phyloP scores from a whole-genome alignment of 345 rosid genomes.

The Populus ilicifolia region DNA sequence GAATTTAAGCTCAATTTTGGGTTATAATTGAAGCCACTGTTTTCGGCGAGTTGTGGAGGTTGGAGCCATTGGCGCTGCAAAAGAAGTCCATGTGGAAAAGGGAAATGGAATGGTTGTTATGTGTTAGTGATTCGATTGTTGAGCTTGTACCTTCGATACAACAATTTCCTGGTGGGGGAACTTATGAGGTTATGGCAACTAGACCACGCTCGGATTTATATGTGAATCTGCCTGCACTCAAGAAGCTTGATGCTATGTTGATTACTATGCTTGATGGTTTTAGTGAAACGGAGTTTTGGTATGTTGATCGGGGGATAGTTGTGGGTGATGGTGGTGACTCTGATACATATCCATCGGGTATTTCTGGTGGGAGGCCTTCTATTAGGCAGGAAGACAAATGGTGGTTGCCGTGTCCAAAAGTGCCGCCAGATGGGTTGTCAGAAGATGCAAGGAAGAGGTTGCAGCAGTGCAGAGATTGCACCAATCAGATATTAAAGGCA shows the following conservation, averaged over 20 bases:
- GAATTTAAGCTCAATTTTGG: neutral
- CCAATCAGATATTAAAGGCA: slow-evolving; percentile 91
- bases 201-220: slow-evolving; percentile 83
- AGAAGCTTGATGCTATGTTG: slow-evolving; percentile 93
- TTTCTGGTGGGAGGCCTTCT: slow-evolving; percentile 57
- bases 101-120: slow-evolving; percentile 93
- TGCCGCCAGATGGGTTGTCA: slow-evolving; percentile 71
- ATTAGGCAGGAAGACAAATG: slow-evolving; percentile 94
- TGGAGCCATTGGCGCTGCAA: slow-evolving; percentile 75
- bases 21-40: slow-evolving; percentile 65
- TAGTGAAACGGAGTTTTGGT: slow-evolving; percentile 71
- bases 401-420: slow-evolving; percentile 89
- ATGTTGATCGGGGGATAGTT: slow-evolving; percentile 81
- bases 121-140: slow-evolving; percentile 90
- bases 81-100: slow-evolving; percentile 92
- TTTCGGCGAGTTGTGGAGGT: slow-evolving; percentile 93
- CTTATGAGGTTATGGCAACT: slow-evolving; percentile 87
- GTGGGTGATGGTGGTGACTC: slow-evolving; percentile 53
- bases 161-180: slow-evolving; percentile 87
- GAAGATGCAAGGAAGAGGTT: slow-evolving; percentile 70
- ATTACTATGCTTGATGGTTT: slow-evolving; percentile 76
- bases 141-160: slow-evolving; percentile 94
- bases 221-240: slow-evolving; percentile 90
- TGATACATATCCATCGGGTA: slow-evolving; percentile 41
- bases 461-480: slow-evolving; percentile 82